These are phyloP conservation scores for Penicillium janthinellum DNA, from an alignment of 2,329 filamentous ascomycete species.

Conservation along the genomic window DNA sequence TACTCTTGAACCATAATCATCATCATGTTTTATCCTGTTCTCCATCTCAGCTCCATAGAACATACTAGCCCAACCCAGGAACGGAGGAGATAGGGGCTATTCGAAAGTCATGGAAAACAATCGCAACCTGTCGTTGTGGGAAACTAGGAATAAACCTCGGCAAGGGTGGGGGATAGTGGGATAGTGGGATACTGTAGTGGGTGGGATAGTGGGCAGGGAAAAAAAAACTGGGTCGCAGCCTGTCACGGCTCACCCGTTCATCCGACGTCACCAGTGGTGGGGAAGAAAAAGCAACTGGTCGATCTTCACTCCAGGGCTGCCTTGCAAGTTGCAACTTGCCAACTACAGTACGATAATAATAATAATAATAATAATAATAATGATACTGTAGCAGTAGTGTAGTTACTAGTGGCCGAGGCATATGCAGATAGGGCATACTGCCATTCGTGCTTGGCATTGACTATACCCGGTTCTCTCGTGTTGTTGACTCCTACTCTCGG, in stretches of 20 bases:
- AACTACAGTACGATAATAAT: background rate
- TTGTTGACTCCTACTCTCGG: background rate
- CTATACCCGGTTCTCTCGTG: background rate
- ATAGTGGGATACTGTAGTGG: too few species aligned
- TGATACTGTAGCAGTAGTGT: background rate
- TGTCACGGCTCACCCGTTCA: conserved; percentile 11
- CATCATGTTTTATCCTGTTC: background rate
- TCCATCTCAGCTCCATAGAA: background rate
- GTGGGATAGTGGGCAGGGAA: background rate
- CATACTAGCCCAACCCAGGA: background rate
- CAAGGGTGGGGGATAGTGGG: conserved; percentile 6
- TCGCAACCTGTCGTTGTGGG: conserved; percentile 4
- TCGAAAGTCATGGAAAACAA: conserved; percentile 7
- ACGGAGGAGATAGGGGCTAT: background rate
- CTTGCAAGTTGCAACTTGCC: too few species aligned
- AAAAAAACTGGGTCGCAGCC: conserved; percentile 26
- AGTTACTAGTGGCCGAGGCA: background rate
- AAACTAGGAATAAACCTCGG: conserved; percentile 16
- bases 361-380: too few species aligned
- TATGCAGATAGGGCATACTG: background rate
- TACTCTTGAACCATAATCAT: too few species aligned
- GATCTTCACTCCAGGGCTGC: conserved; percentile 3
- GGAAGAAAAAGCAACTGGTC: conserved; percentile 2
- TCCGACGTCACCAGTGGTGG: conserved; percentile 25
- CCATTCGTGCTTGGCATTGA: background rate